These are phyloP conservation scores for Meyerozyma smithsonii DNA, from an alignment of 1,139 yeast species.

Conservation along the genomic window DNA sequence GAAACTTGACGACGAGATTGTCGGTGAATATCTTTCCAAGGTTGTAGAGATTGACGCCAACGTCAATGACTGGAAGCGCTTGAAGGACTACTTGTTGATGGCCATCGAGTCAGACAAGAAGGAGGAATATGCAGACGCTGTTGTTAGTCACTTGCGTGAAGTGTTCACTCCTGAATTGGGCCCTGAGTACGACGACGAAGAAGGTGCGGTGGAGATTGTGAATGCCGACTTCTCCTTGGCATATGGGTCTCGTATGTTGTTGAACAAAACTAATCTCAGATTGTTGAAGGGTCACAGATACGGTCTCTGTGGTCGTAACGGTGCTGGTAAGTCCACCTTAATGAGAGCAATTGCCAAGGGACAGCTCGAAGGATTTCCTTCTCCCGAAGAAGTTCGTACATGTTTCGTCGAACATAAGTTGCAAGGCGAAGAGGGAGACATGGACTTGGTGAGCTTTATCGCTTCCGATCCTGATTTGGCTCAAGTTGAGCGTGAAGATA, in stretches of 20 bases:
- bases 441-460: conserved; percentile 83
- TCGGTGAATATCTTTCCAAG: conserved; percentile 47
- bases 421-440: conserved; percentile 91
- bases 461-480: conserved; percentile 84
- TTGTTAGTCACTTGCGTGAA: conserved; percentile 54
- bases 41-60: conserved; percentile 72
- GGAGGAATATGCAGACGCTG: conserved; percentile 38
- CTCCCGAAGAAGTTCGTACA: conserved; percentile 79
- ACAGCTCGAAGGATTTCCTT: conserved; percentile 96
- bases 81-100: conserved; percentile 51
- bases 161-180: conserved; percentile 65
- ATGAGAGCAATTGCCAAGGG: conserved; percentile 98
- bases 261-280: conserved; percentile 85
- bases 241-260: conserved; percentile 94
- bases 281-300: conserved; percentile 93
- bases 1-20: conserved; percentile 26
- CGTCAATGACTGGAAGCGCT: conserved; percentile 84
- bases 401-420: conserved; percentile 96
- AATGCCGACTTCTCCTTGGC: conserved; percentile 94
- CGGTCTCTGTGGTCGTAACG: conserved; percentile 97
- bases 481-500: conserved; percentile 59
- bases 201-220: conserved; percentile 69
- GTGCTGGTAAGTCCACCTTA: conserved; percentile 97
- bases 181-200: conserved; percentile 49
- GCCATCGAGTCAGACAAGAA: conserved; percentile 37